Percentiles rank a stretch among this genome's conserved stretches.
phyloP scores from a whole-genome alignment of 352 stramenopile species.

The Pythium folliculosum region DNA sequence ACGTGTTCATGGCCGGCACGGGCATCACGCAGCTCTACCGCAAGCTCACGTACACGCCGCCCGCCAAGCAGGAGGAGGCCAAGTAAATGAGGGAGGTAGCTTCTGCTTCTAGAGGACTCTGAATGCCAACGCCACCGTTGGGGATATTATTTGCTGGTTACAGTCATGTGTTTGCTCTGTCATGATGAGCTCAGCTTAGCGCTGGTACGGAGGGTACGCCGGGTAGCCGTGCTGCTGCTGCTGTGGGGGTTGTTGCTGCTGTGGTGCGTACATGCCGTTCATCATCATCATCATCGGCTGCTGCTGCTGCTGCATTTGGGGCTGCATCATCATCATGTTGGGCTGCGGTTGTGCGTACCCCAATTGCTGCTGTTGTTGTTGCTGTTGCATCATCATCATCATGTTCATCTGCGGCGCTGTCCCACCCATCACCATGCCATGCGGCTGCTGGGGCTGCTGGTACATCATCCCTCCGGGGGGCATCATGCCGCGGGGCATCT shows the following conservation, averaged over 20 bases:
- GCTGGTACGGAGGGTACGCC: constrained; percentile 7
- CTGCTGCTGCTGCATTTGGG: constrained; percentile 6
- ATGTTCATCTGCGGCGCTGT: neutral
- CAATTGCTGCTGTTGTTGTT: constrained; percentile 2
- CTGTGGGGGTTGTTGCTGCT: constrained; percentile 17
- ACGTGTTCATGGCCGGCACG: constrained; percentile 89
- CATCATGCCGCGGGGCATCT: constrained; percentile 7
- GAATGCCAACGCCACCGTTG: no score
- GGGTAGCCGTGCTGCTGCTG: constrained; percentile 15
- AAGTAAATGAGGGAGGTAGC: constrained; percentile 3
- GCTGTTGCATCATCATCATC: constrained; percentile 17
- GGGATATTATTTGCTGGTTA: no score
- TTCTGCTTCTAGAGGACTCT: neutral
- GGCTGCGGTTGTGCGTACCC: neutral
- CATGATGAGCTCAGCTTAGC: constrained; percentile 6
- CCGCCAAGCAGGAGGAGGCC: neutral
- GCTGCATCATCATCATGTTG: constrained; percentile 20
- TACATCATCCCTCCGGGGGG: constrained; percentile 3
- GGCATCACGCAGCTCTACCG: constrained; percentile 83
- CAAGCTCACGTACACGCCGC: constrained; percentile 58
- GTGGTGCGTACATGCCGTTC: constrained; percentile 9
- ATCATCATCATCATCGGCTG: constrained; percentile 14
- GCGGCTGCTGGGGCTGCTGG: constrained; percentile 9
- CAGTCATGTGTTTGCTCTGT: neutral
- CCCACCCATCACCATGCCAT: constrained; percentile 7